Percentiles rank a stretch among this genome's conserved stretches.
phyloP scores from a whole-genome alignment of 129 eudicot genomes.

The Flaveria bidentis region DNA sequence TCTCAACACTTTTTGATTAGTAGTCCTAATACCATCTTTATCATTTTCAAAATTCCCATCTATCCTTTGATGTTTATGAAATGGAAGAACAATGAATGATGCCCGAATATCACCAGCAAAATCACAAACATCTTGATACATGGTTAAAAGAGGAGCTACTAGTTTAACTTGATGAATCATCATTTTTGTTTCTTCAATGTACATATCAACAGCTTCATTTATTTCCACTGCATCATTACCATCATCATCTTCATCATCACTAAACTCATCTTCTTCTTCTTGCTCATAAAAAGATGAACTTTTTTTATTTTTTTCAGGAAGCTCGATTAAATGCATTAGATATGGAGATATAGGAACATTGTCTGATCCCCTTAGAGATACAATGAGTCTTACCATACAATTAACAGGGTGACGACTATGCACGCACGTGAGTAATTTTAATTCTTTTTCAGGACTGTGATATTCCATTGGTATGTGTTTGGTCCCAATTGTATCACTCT shows the following conservation, averaged over 20 bases:
- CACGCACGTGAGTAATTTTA: slow-evolving; percentile 71
- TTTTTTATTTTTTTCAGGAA: slow-evolving; percentile 62
- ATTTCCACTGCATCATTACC: slow-evolving; percentile 84
- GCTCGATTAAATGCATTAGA: slow-evolving; percentile 78
- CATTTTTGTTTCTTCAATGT: slow-evolving; percentile 55
- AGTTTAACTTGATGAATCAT: slow-evolving; percentile 66
- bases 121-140: slow-evolving; percentile 75
- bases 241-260: slow-evolving; percentile 75
- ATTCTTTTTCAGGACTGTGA: slow-evolving; percentile 71
- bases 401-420: slow-evolving; percentile 77
- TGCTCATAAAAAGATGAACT: slow-evolving; percentile 46
- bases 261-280: slow-evolving; percentile 64
- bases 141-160: slow-evolving; percentile 57
- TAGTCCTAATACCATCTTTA: slow-evolving; percentile 71
- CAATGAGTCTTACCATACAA: slow-evolving; percentile 68
- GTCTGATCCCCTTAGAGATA: slow-evolving; percentile 63
- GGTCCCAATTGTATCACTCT: slow-evolving; percentile 68
- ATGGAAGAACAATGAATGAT: slow-evolving; percentile 76
- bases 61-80: slow-evolving; percentile 90
- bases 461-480: slow-evolving; percentile 59
- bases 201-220: slow-evolving; percentile 74
- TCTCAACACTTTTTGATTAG: slow-evolving; percentile 80
- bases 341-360: slow-evolving; percentile 69
- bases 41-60: slow-evolving; percentile 88
- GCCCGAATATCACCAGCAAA: slow-evolving; percentile 74